Percentiles rank a stretch among this genome's conserved stretches.
These are phyloP conservation scores for Beta lomatogona DNA, from an alignment of 179 eudicot species.

Conservation along the genomic window DNA sequence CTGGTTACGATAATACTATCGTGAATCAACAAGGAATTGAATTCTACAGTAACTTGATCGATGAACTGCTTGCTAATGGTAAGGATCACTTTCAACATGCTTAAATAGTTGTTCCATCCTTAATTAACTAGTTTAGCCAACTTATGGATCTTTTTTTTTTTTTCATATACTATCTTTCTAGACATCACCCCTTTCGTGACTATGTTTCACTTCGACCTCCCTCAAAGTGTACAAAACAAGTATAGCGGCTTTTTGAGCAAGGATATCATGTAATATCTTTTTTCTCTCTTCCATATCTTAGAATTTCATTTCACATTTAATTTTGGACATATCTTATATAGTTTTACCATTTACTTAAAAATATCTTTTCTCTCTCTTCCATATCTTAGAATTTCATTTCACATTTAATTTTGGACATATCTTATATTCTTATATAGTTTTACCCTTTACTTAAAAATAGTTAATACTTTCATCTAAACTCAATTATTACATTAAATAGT, in stretches of 20 bases:
- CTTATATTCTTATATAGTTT: too few species aligned
- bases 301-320: too few species aligned
- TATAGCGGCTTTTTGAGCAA: not conserved
- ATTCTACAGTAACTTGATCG: not conserved
- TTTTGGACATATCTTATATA: too few species aligned
- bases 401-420: too few species aligned
- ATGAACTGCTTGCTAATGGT: not conserved
- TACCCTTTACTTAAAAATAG: too few species aligned
- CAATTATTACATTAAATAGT: too few species aligned
- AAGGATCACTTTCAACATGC: not conserved
- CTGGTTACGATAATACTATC: not conserved
- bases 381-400: too few species aligned
- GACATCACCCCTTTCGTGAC: conserved; percentile 1
- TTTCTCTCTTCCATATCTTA: not conserved
- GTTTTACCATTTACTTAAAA: too few species aligned
- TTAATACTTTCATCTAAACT: too few species aligned
- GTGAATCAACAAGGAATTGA: not conserved
- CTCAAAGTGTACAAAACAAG: conserved; percentile 1
- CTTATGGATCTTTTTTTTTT: too few species aligned
- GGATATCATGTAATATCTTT: not conserved
- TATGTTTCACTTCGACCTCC: conserved; percentile 2
- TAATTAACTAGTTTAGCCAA: too few species aligned
- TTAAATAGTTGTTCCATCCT: not conserved
- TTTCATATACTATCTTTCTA: not conserved
- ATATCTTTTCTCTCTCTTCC: too few species aligned